These are phyloP conservation scores for Colletotrichum cuscutae DNA, from an alignment of 2,329 filamentous ascomycete species.

Conservation along the genomic window DNA sequence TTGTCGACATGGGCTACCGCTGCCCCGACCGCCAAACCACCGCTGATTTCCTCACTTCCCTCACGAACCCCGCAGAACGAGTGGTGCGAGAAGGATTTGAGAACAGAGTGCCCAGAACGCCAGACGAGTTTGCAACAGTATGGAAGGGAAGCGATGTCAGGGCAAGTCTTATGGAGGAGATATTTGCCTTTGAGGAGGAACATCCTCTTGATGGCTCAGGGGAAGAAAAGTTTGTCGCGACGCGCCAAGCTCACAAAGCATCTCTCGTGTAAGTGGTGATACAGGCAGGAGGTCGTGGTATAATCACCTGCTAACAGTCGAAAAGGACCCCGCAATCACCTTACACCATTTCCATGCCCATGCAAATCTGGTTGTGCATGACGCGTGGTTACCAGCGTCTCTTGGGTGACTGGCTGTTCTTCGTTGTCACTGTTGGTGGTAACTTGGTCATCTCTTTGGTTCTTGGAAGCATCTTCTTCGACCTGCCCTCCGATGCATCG, in stretches of 20 bases:
- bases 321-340: conserved; percentile 44
- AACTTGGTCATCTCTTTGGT: conserved; percentile 55
- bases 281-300: too few species aligned
- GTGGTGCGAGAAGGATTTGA: conserved; percentile 56
- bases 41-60: conserved; percentile 77
- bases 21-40: conserved; percentile 69
- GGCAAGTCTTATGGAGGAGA: conserved; percentile 10
- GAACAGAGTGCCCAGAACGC: conserved; percentile 63
- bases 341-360: conserved; percentile 71
- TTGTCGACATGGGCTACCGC: conserved; percentile 72
- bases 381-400: conserved; percentile 63
- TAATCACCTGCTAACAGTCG: not conserved
- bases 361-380: conserved; percentile 68
- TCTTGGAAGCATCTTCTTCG: conserved; percentile 74
- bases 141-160: conserved; percentile 25
- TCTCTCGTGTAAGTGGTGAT: conserved; percentile 56
- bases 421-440: conserved; percentile 66
- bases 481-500: conserved; percentile 59
- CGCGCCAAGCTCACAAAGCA: conserved; percentile 49
- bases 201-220: conserved; percentile 21
- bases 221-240: conserved; percentile 8
- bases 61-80: conserved; percentile 47
- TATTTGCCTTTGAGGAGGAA: conserved; percentile 14
- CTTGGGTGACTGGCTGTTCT: conserved; percentile 72
- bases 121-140: conserved; percentile 58